Evolutionary conservation across 2,329 filamentous ascomycete species (phyloP), one percentile per base, ranked within the genome.

Genomic region (Alternaria alternata): DNA sequence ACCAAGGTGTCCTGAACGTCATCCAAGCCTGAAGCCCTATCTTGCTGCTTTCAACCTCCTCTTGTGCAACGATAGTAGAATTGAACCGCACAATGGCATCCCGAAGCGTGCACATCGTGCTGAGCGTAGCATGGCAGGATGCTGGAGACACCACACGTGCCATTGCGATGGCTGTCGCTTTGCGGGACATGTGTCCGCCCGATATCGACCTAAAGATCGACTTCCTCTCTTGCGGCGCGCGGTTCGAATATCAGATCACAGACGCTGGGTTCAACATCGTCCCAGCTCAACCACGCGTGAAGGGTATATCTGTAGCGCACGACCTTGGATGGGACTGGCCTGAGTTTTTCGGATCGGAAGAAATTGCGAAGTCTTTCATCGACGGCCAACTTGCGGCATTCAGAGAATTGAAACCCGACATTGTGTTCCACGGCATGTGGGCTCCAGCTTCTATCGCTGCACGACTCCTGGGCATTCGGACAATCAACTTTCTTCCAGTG

Each of bases 361-460:
- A 74, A 26, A 73, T 75, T 36, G 73, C 72, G 6, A 69, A 66
- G 51, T 67, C 62, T 4, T 75, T 75, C 59, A 75, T 75, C 38
- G 70, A 75, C 3, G 73, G 73, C 0, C 73, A 75, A 36, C 63
- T 75, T 3, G 71, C 67, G 3, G 73, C 73, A 2, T 73, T 75
- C 54, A 61, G 51, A 11, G 62, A 71, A 12, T 39, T 75, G 44
- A 68, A 73, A 58, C 73, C 73, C 2, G 73, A 75, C n/a, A 66
- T 75, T 34, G 73, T 75, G 16, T 74, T 75, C 58, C 73, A 75
- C 51, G 73, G 73, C 24, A 75, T 75, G 73, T 75, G 72, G 72
- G 72, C 73, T 18, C 72, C 73, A 20, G 72, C 72, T 22, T 73
- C 70, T 16, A 65, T 75, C 14, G 72, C 73, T 53, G 73, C 73